These are phyloP conservation scores for Senna siamea DNA, from an alignment of 306 rosid species.

Conservation along the genomic window DNA sequence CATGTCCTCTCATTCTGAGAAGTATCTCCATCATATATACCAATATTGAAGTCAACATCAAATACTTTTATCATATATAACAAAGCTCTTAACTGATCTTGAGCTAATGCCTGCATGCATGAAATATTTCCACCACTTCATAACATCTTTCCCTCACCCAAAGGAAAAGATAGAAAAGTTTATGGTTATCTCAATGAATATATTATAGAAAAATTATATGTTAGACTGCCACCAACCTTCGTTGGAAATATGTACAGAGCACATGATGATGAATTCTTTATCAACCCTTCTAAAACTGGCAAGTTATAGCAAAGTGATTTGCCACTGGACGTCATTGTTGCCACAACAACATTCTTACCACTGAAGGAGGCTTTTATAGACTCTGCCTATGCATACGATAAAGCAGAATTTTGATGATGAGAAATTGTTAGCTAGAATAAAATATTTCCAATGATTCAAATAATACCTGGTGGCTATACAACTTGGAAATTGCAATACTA, in stretches of 20 bases:
- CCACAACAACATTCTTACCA: slow-evolving; percentile 78
- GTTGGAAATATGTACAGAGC: slow-evolving; percentile 93
- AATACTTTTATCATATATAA: slow-evolving; percentile 65
- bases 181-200: slow-evolving; percentile 23
- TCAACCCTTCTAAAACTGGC: slow-evolving; percentile 76
- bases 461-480: slow-evolving; percentile 90
- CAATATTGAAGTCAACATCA: slow-evolving; percentile 63
- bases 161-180: not conserved
- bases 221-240: slow-evolving; percentile 61
- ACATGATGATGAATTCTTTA: slow-evolving; percentile 60
- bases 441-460: slow-evolving; percentile 31
- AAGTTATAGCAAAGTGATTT: slow-evolving; percentile 95
- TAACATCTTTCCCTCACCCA: slow-evolving; percentile 11
- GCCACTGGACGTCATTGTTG: slow-evolving; percentile 97
- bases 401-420: slow-evolving; percentile 30
- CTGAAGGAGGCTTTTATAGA: slow-evolving; percentile 76
- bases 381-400: slow-evolving; percentile 58
- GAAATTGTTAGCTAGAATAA: slow-evolving; percentile 28
- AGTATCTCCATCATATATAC: slow-evolving; percentile 95
- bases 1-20: slow-evolving; percentile 63
- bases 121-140: slow-evolving; percentile 30
- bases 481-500: slow-evolving; percentile 65
- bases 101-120: slow-evolving; percentile 84
- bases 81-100: slow-evolving; percentile 90
- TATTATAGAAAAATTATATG: slow-evolving; percentile 24